Evolutionary conservation across 768 basidiomycete species (phyloP).

Genomic region (Suillus weaverae): DNA sequence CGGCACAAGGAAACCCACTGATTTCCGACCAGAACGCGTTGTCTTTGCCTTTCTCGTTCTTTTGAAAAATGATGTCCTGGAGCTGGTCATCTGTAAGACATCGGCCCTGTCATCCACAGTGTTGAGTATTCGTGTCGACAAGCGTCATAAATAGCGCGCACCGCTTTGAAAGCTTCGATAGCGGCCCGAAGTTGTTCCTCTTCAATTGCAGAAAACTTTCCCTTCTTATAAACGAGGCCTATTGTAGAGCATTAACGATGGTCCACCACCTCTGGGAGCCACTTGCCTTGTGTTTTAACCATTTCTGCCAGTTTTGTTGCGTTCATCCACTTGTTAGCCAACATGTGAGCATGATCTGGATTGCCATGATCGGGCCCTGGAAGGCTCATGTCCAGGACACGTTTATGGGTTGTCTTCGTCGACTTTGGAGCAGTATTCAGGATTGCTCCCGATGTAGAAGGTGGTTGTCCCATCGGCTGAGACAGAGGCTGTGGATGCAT

Average conservation of each 20-base stretch:
- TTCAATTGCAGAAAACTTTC: conserved; percentile 82
- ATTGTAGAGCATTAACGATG: conserved; percentile 8
- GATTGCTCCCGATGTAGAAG: conserved; percentile 44
- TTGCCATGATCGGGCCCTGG: conserved; percentile 43
- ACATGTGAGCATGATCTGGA: conserved; percentile 61
- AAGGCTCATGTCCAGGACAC: conserved; percentile 44
- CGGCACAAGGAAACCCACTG: conserved; percentile 45
- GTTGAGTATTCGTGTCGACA: neutral
- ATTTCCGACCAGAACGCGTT: conserved; percentile 79
- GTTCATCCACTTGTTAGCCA: conserved; percentile 80
- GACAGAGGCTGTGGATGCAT: conserved; percentile 30
- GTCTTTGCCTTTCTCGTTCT: conserved; percentile 58
- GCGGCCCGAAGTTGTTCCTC: conserved; percentile 64
- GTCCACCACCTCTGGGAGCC: neutral
- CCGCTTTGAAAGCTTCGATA: conserved; percentile 61
- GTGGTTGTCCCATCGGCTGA: conserved; percentile 40
- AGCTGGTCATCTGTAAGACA: conserved; percentile 57
- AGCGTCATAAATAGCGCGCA: conserved; percentile 39
- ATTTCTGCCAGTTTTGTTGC: conserved; percentile 67
- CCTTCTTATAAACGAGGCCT: conserved; percentile 88
- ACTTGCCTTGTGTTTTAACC: conserved; percentile 63
- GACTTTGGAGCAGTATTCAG: conserved; percentile 41
- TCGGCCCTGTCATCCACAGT: conserved; percentile 40
- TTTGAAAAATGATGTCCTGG: conserved; percentile 65
- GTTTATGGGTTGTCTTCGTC: conserved; percentile 36